Percentiles rank a stretch among this genome's conserved stretches.
These are phyloP conservation scores for Mucor velutinosus DNA, from an alignment of 371 early-diverging fungal species.

Conservation along the genomic window DNA sequence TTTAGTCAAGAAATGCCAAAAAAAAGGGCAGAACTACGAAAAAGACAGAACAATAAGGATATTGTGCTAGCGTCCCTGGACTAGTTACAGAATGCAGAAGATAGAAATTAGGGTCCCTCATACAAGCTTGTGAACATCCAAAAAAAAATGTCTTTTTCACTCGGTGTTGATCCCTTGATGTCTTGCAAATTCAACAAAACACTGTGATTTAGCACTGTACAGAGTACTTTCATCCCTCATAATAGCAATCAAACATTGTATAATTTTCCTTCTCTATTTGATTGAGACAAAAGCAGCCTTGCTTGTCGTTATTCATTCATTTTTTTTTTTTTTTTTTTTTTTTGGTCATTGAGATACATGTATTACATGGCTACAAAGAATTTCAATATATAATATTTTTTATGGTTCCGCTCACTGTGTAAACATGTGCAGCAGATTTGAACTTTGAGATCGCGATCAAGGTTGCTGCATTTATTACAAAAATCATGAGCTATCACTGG, in stretches of 20 bases:
- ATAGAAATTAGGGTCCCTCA: background rate
- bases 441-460: background rate
- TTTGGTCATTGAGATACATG: background rate
- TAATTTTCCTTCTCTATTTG: no score
- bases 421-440: background rate
- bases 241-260: no score
- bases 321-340: background rate
- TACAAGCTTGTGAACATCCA: background rate
- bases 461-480: background rate
- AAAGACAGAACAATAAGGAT: background rate
- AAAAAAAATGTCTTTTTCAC: background rate
- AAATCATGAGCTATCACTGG: background rate
- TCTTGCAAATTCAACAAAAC: no score
- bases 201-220: no score
- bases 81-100: background rate
- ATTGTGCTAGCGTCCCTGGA: background rate
- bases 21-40: background rate
- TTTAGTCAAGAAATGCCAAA: background rate
- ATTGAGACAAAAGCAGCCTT: no score
- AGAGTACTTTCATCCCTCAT: no score
- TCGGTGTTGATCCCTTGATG: no score
- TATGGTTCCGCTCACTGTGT: background rate
- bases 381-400: background rate
- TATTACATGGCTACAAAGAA: background rate
- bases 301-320: no score